A percentile compares a stretch with the other conserved stretches of the same genome.
phyloP scores from a whole-genome alignment of 352 stramenopile species.

The Phytophthora podocarpi region DNA sequence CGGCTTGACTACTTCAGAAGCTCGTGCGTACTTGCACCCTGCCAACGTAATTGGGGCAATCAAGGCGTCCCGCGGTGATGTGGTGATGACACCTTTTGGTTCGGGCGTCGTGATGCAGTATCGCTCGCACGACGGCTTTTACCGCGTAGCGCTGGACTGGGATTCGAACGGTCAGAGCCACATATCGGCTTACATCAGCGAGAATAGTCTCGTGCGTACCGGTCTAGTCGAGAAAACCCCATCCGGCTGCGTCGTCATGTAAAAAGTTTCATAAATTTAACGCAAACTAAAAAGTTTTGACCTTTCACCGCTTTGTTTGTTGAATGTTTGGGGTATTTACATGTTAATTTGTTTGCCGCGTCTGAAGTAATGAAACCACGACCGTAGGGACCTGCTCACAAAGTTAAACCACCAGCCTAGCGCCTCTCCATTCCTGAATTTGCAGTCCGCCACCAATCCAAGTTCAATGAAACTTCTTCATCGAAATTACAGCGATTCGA shows the following conservation, averaged over 20 bases:
- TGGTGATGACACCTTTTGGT: slow-evolving; percentile 82
- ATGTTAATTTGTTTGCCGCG: no score
- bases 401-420: no score
- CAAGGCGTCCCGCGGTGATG: slow-evolving; percentile 72
- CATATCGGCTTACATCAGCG: slow-evolving; percentile 67
- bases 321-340: no score
- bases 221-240: slow-evolving; percentile 61
- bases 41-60: slow-evolving; percentile 55
- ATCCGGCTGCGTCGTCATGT: slow-evolving; percentile 78
- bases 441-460: no score
- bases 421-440: no score
- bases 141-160: slow-evolving; percentile 76
- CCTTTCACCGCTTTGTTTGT: no score
- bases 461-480: no score
- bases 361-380: no score
- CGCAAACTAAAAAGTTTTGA: no score
- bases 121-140: slow-evolving; percentile 63
- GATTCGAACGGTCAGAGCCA: slow-evolving; percentile 56
- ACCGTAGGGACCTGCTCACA: no score
- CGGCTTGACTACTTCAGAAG: slow-evolving; percentile 50
- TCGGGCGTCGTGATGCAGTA: slow-evolving; percentile 75
- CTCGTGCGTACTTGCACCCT: slow-evolving; percentile 70
- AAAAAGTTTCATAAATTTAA: slow-evolving; percentile 18
- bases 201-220: slow-evolving; percentile 57
- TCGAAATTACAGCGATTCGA: no score